Evolutionary conservation across 2,329 filamentous ascomycete genomes (phyloP).

Genomic region (Cladosporium velox): DNA sequence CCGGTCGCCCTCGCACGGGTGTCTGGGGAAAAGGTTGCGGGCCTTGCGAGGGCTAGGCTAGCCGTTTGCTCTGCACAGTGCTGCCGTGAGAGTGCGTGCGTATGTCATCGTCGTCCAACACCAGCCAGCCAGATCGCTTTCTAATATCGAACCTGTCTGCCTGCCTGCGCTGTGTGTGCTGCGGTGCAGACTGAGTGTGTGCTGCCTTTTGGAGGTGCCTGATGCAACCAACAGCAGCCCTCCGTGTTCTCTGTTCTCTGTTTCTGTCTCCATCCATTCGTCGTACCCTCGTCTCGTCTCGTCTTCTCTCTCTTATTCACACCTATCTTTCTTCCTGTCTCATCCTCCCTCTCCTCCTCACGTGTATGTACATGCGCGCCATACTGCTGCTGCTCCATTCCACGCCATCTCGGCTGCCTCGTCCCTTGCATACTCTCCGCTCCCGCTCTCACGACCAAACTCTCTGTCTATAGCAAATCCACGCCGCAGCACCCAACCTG

Average conservation of each 20-base stretch:
- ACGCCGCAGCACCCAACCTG: neutral
- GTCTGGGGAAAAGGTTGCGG: conserved; percentile 3
- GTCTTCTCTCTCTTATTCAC: neutral
- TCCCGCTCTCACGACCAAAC: conserved; percentile 10
- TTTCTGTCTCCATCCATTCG: neutral
- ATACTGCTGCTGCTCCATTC: conserved; percentile 16
- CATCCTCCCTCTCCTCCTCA: neutral
- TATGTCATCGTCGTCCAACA: neutral
- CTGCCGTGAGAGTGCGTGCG: neutral
- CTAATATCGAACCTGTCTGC: conserved; percentile 10
- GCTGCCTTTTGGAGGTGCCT: neutral
- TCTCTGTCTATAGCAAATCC: conserved; percentile 11
- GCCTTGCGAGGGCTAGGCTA: neutral
- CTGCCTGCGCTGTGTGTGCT: conserved; percentile 1
- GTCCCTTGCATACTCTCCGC: conserved; percentile 18
- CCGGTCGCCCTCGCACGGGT: neutral
- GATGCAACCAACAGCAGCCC: conserved; percentile 3
- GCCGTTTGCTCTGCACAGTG: conserved; percentile 9
- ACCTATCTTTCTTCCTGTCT: neutral
- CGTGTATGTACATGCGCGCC: conserved; percentile 9
- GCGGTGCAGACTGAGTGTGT: neutral
- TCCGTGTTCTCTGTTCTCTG: conserved; percentile 6
- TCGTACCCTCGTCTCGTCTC: neutral
- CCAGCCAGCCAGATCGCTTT: neutral
- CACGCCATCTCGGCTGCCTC: conserved; percentile 18